phyloP scores from a whole-genome alignment of 176 grass and related monocot genomes.

The Lolium multiflorum region DNA sequence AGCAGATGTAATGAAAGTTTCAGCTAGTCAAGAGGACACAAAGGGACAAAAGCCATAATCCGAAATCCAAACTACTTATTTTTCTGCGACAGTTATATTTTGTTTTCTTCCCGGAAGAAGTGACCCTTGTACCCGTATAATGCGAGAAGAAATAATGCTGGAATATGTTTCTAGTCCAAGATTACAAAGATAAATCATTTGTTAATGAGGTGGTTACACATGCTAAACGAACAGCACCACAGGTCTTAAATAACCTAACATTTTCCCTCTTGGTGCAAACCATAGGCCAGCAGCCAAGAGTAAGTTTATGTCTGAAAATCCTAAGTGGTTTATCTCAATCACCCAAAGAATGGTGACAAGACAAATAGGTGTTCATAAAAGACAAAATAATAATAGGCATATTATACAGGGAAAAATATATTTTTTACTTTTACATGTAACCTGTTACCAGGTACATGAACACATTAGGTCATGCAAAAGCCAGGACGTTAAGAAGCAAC shows the following conservation, averaged over 20 bases:
- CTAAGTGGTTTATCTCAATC: background rate
- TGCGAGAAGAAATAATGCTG: conserved; percentile 13
- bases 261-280: too few relatives aligned
- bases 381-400: background rate
- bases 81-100: background rate
- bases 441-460: background rate
- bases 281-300: conserved; percentile 9
- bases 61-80: background rate
- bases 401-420: background rate
- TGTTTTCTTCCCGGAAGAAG: background rate
- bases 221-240: background rate
- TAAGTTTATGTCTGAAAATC: conserved; percentile 12
- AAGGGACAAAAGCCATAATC: conserved; percentile 27
- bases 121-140: conserved; percentile 2
- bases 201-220: background rate
- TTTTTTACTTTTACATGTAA: conserved; percentile 1
- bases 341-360: background rate
- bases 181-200: conserved; percentile 12
- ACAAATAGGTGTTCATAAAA: background rate
- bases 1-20: conserved; percentile 5
- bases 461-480: conserved; percentile 32
- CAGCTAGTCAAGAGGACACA: conserved; percentile 16
- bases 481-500: conserved; percentile 5
- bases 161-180: background rate
- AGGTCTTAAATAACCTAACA: too few relatives aligned